Percentiles rank a stretch among this genome's conserved stretches.
Conservation (phyloP, 768 basidiomycete species). For the Naganishia onofrii region DNA sequence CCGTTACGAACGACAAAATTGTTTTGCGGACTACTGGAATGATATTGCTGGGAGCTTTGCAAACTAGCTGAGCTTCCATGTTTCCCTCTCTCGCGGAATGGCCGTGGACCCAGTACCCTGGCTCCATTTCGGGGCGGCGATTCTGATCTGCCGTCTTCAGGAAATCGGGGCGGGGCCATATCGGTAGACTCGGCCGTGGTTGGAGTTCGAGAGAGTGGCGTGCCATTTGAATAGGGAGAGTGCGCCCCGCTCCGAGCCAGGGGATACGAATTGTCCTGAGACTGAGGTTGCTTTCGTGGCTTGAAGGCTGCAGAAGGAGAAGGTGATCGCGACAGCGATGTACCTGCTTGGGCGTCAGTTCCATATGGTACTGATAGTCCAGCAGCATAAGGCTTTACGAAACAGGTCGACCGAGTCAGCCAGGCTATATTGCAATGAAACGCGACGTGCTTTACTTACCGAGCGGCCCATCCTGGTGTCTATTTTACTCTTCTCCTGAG, state of each 20-base stretch:
- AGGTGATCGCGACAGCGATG: constrained; percentile 12
- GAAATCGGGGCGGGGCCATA: constrained; percentile 25
- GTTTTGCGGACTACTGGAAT: constrained; percentile 16
- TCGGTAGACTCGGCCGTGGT: constrained; percentile 23
- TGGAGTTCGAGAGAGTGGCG: constrained; percentile 15
- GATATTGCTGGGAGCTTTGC: constrained; percentile 18
- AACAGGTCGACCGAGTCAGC: neutral
- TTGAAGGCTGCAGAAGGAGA: constrained; percentile 19
- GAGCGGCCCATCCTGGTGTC: constrained; percentile 66
- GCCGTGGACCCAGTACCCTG: constrained; percentile 30
- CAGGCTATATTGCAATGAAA: neutral
- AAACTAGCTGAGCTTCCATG: constrained; percentile 30
- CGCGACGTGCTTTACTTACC: constrained; percentile 53
- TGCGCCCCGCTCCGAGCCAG: constrained; percentile 2
- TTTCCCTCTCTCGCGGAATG: constrained; percentile 22
- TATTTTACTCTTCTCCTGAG: constrained; percentile 68
- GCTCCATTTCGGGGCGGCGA: constrained; percentile 27
- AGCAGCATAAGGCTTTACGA: neutral
- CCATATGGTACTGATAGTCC: constrained; percentile 7
- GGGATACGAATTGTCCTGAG: neutral
- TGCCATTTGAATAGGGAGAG: constrained; percentile 7
- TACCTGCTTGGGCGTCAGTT: neutral
- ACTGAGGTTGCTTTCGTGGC: neutral
- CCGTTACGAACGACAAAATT: constrained; percentile 8
- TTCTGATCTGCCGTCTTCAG: constrained; percentile 19